These are phyloP conservation scores for Hemisphaericaspora lyxosophila DNA, from an alignment of 1,139 yeast genomes.

Conservation along the genomic window DNA sequence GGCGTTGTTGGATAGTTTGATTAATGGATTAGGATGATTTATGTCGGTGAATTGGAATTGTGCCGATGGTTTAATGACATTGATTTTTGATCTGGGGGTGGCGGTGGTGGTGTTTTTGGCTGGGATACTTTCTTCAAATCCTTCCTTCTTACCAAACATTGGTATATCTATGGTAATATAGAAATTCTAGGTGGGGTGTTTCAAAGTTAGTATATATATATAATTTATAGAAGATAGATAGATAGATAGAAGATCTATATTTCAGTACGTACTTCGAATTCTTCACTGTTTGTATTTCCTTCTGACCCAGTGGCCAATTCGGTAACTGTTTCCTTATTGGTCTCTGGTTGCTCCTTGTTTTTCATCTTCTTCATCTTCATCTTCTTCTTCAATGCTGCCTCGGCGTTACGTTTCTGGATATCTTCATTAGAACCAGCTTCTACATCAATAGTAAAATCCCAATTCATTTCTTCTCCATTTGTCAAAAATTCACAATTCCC, in stretches of 20 bases:
- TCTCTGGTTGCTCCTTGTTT: constrained; percentile 13
- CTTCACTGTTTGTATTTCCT: constrained; percentile 22
- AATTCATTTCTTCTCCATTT: constrained; percentile 88
- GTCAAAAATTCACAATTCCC: constrained; percentile 68
- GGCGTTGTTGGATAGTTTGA: constrained; percentile 38
- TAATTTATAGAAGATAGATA: not conserved
- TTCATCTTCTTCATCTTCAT: constrained; percentile 26
- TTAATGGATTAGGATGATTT: constrained; percentile 33
- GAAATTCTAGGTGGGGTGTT: constrained; percentile 20
- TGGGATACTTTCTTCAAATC: not conserved
- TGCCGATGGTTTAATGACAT: constrained; percentile 41
- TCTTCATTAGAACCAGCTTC: constrained; percentile 84
- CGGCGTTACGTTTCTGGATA: constrained; percentile 41
- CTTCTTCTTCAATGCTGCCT: not conserved
- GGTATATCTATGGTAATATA: constrained; percentile 47
- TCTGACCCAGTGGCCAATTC: constrained; percentile 23
- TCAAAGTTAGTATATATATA: constrained; percentile 20
- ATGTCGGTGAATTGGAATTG: constrained; percentile 42
- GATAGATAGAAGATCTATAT: constrained; percentile 2
- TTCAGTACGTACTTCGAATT: constrained; percentile 36
- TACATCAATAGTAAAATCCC: constrained; percentile 69
- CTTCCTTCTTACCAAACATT: constrained; percentile 25
- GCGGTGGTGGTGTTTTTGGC: not conserved
- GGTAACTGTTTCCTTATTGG: constrained; percentile 15
- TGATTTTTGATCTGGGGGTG: constrained; percentile 15